Percentiles rank a stretch among this genome's conserved stretches.
Conservation (phyloP, 495 filamentous ascomycete species). For the Penicillium pancosmium region DNA sequence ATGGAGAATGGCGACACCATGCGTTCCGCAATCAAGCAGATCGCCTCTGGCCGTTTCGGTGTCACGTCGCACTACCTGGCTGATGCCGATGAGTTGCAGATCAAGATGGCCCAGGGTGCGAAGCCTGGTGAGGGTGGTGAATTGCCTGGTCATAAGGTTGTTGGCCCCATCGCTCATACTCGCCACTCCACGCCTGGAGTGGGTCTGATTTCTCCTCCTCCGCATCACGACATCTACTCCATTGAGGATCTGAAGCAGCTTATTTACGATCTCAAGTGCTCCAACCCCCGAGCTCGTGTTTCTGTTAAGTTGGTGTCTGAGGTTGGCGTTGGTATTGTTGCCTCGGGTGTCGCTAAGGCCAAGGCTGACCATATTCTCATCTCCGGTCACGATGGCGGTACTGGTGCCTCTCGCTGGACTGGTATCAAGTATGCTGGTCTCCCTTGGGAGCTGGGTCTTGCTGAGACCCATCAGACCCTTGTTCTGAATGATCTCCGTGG, state of each 20-base stretch:
- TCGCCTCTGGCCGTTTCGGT: constrained; percentile 96
- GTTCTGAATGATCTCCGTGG: constrained; percentile 97
- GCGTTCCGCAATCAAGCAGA: constrained; percentile 98
- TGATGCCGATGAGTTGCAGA: constrained; percentile 97
- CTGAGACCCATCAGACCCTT: constrained; percentile 98
- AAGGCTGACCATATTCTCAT: constrained; percentile 98
- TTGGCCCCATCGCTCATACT: constrained; percentile 92
- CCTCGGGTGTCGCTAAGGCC: constrained; percentile 97
- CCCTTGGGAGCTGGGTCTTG: constrained; percentile 97
- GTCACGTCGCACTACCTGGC: constrained; percentile 98
- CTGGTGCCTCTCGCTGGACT: constrained; percentile 97
- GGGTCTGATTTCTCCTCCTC: constrained; percentile 96
- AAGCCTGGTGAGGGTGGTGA: constrained; percentile 99
- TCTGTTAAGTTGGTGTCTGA: constrained; percentile 99
- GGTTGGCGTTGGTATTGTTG: constrained; percentile 97
- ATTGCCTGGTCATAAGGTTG: constrained; percentile 97
- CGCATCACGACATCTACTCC: constrained; percentile 99
- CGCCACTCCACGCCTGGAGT: constrained; percentile 99
- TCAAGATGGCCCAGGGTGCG: constrained; percentile 99
- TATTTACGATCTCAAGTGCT: constrained; percentile 98
- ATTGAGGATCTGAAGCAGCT: constrained; percentile 99
- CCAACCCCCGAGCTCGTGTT: constrained; percentile 91
- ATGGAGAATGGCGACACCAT: constrained; percentile 96
- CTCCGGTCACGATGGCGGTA: constrained; percentile 97
- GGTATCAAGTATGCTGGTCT: constrained; percentile 99